Base-by-base conservation (phyloP, 176 grass and related monocot genomes). In the Zizania latifolia region DNA sequence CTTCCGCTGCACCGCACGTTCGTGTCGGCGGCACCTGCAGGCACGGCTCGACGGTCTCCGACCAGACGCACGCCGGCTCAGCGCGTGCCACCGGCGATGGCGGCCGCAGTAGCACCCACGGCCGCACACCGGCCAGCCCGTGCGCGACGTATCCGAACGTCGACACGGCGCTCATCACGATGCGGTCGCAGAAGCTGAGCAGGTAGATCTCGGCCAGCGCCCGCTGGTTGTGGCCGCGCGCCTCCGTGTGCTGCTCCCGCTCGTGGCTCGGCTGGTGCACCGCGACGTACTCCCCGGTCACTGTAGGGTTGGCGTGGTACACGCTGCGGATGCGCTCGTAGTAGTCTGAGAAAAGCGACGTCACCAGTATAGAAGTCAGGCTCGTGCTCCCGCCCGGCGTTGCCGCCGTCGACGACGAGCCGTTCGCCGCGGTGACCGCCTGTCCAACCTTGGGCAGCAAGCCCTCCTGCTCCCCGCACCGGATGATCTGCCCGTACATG, bases 221-320 rank as follows among this genome's bases (percentile, higher is more conserved):
- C 38, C 77, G 75, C 65, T 84, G 70, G 78, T 96, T 91, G 53
- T 96, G 89, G 2, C 0, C 46, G 8, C 39, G 79, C 23, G 57
- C 56, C 54, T 85, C 80, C 65, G 92, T 86, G n/a, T 36, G 72
- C 75, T 95, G 89, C 34, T 35, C 35, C 50, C 27, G 27, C 55
- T 93, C 87, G 34, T 90, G 93, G 39, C 81, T 93, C 6, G 90
- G 85, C 71, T 93, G 84, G 68, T 88, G 85, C 65, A 90, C 81
- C 16, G 43, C 59, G 19, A 93, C 80, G 53, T 74, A 33, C 31
- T 82, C 90, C 8, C 80, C 82, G 0, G 85, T 86, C 32, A 55
- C 69, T 17, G 88, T 90, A 21, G 80, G 38, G 45, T 66, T 65
- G 72, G 74, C 26, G 36, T 80, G 71, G 74, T 97, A 93, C 84